Conservation (phyloP, 768 basidiomycete species). For the Pisolithus sp. region DNA sequence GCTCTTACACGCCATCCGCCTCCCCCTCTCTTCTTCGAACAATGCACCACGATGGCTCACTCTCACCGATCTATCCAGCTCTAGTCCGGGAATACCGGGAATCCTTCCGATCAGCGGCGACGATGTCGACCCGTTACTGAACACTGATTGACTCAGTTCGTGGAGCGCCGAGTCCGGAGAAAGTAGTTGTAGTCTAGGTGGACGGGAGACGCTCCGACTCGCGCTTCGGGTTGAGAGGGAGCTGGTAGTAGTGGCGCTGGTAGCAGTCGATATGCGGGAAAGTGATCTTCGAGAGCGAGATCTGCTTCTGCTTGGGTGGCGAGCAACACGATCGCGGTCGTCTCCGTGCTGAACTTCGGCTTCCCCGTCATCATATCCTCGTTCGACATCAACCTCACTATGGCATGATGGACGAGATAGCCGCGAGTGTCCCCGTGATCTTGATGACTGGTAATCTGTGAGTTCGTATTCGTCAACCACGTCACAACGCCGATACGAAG, state of each 20-base stretch:
- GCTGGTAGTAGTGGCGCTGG: constrained; percentile 19
- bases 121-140: constrained; percentile 15
- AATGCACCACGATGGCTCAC: background rate
- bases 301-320: no score
- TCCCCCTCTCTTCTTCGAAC: no score
- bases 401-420: constrained; percentile 14
- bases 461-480: constrained; percentile 22
- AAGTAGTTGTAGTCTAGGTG: constrained; percentile 19
- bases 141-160: constrained; percentile 16
- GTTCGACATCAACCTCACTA: background rate
- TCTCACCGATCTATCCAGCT: background rate
- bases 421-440: constrained; percentile 23
- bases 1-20: no score
- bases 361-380: constrained; percentile 15
- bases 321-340: constrained; percentile 24
- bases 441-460: constrained; percentile 14
- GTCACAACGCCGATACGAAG: constrained; percentile 14
- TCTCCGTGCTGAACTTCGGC: constrained; percentile 23
- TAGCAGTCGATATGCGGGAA: constrained; percentile 42
- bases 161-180: constrained; percentile 17
- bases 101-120: background rate
- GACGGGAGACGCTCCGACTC: constrained; percentile 38
- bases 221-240: constrained; percentile 33
- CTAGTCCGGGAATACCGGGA: background rate
- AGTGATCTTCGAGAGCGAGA: constrained; percentile 37